These are phyloP conservation scores for Penicillium sp. DNA, from an alignment of 2,329 filamentous ascomycete genomes.

Conservation along the genomic window DNA sequence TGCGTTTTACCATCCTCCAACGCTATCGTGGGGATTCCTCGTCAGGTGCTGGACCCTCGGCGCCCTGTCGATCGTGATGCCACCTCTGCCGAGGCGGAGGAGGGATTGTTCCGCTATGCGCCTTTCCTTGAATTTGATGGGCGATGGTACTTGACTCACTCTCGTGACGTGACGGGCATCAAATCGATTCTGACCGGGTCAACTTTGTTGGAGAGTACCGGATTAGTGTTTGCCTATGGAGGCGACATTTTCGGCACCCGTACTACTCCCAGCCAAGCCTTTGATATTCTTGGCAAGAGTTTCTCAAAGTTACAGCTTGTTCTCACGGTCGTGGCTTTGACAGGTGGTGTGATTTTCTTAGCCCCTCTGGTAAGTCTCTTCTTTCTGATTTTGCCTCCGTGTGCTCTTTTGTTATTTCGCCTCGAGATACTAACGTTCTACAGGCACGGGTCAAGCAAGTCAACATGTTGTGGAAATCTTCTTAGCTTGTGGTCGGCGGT, in stretches of 20 bases:
- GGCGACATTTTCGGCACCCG: conserved; percentile 79
- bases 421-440: conserved; percentile 8
- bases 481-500: not conserved
- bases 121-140: conserved; percentile 79
- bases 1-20: conserved; percentile 68
- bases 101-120: conserved; percentile 71
- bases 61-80: conserved; percentile 81
- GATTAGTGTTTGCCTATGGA: conserved; percentile 80
- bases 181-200: conserved; percentile 67
- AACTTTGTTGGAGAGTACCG: conserved; percentile 84
- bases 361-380: conserved; percentile 69
- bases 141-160: conserved; percentile 71
- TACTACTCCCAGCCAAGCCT: conserved; percentile 78
- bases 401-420: not conserved
- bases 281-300: conserved; percentile 86
- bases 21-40: conserved; percentile 72
- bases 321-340: conserved; percentile 73
- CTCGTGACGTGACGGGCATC: conserved; percentile 73
- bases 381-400: not conserved
- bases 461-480: conserved; percentile 19
- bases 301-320: conserved; percentile 88
- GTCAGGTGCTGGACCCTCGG: conserved; percentile 73
- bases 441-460: conserved; percentile 21
- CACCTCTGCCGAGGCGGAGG: conserved; percentile 69
- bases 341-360: conserved; percentile 67